These are phyloP conservation scores for Stephanodiscus triporus DNA, from an alignment of 108 stramenopile genomes.

Conservation along the genomic window DNA sequence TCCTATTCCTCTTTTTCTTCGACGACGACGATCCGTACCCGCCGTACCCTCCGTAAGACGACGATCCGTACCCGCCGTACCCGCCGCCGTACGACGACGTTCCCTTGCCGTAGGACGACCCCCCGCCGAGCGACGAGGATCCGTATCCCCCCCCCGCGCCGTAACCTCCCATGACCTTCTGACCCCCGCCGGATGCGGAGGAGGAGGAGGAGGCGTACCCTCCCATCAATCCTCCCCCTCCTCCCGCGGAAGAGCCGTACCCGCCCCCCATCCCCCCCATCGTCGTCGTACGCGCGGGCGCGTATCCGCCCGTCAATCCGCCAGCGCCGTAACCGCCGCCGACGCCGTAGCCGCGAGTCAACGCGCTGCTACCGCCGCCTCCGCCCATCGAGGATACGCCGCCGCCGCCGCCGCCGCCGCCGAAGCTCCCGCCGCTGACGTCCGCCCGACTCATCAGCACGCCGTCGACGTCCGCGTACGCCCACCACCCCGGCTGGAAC, in stretches of 20 bases:
- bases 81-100: slow-evolving; percentile 24
- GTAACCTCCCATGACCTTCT: slow-evolving; percentile 28
- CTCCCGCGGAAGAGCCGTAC: not conserved
- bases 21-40: slow-evolving; percentile 14
- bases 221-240: not conserved
- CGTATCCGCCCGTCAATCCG: slow-evolving; percentile 20
- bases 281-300: not conserved
- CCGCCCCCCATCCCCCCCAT: not conserved
- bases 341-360: not conserved
- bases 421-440: slow-evolving; percentile 43
- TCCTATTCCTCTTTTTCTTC: slow-evolving; percentile 36
- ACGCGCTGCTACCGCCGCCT: not conserved
- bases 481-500: slow-evolving; percentile 37
- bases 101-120: slow-evolving; percentile 30
- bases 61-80: slow-evolving; percentile 25
- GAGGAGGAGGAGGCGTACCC: too few relatives aligned
- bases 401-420: slow-evolving; percentile 29
- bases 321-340: not conserved
- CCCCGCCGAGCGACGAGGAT: slow-evolving; percentile 7
- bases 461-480: slow-evolving; percentile 46
- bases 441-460: slow-evolving; percentile 37
- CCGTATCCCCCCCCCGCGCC: slow-evolving; percentile 12
- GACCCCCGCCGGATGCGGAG: slow-evolving; percentile 9
- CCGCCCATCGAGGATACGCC: slow-evolving; percentile 3
- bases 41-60: slow-evolving; percentile 25